These are phyloP conservation scores for Verticillium zaregamsianum DNA, from an alignment of 2,329 filamentous ascomycete species.

Conservation along the genomic window DNA sequence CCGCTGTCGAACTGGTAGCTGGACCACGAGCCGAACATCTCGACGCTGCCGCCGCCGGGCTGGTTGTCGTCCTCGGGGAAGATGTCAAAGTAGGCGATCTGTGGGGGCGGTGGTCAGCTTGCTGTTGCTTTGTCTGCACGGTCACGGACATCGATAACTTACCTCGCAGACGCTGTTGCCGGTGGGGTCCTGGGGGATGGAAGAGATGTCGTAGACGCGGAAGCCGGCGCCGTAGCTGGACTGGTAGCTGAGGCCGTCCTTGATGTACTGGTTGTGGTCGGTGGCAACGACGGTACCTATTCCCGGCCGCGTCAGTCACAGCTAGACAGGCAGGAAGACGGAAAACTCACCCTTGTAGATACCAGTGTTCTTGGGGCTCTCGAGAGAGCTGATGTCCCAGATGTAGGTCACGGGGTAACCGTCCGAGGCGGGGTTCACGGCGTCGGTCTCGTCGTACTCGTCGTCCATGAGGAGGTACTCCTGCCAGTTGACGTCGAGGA, in stretches of 20 bases:
- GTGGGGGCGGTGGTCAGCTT: not conserved
- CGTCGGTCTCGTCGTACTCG: constrained; percentile 40
- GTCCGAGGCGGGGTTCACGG: constrained; percentile 28
- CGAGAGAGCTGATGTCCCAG: constrained; percentile 36
- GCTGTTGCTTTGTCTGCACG: not conserved
- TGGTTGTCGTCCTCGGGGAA: constrained; percentile 11
- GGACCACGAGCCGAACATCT: constrained; percentile 8
- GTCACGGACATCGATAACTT: not conserved
- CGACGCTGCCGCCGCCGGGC: constrained; percentile 9
- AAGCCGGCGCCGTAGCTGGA: constrained; percentile 38
- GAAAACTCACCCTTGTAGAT: constrained; percentile 25
- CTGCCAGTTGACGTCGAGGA: constrained; percentile 38
- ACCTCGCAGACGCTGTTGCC: constrained; percentile 39
- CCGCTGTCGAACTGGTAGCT: constrained; percentile 8
- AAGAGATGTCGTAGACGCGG: constrained; percentile 25
- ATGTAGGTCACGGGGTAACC: constrained; percentile 41
- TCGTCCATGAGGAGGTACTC: constrained; percentile 38
- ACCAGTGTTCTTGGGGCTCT: constrained; percentile 32
- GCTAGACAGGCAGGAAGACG: not conserved
- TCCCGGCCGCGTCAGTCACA: constrained; percentile 20
- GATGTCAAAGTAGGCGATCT: constrained; percentile 14
- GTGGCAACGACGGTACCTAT: constrained; percentile 14
- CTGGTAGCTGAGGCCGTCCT: constrained; percentile 34
- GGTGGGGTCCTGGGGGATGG: constrained; percentile 33
- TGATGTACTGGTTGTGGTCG: constrained; percentile 32